Percentiles rank a stretch among this genome's conserved stretches.
phyloP scores from a whole-genome alignment of 2,329 filamentous ascomycete species.

The Pleurostoma richardsiae region DNA sequence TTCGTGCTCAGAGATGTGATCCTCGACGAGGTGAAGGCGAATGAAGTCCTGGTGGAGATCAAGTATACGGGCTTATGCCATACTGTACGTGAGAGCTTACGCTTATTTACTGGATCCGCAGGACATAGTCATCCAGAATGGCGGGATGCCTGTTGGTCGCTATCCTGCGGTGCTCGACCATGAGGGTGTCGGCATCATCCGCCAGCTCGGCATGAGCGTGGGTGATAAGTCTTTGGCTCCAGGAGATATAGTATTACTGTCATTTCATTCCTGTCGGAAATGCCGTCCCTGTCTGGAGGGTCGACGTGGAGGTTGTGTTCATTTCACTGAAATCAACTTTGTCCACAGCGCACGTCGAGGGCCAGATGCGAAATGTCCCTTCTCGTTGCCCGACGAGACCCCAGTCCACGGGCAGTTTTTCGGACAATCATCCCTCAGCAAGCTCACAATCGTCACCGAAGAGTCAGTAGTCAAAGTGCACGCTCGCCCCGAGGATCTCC shows the following conservation, averaged over 20 bases:
- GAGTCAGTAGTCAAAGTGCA: constrained; percentile 16
- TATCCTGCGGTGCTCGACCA: constrained; percentile 22
- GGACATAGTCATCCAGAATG: constrained; percentile 19
- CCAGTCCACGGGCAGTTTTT: constrained; percentile 22
- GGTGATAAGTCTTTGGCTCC: constrained; percentile 15
- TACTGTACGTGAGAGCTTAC: background rate
- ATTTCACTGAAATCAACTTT: constrained; percentile 17
- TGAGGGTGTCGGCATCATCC: constrained; percentile 20
- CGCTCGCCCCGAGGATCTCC: constrained; percentile 15
- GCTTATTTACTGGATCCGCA: background rate
- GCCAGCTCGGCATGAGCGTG: constrained; percentile 18
- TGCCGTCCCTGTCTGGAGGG: constrained; percentile 21
- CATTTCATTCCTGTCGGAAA: constrained; percentile 22
- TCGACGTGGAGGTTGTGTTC: constrained; percentile 1
- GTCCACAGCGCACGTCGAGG: constrained; percentile 7
- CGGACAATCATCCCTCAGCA: constrained; percentile 22
- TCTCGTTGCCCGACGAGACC: too few species aligned
- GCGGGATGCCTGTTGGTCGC: constrained; percentile 13
- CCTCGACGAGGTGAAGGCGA: constrained; percentile 6
- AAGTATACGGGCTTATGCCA: constrained; percentile 6
- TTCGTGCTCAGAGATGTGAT: constrained; percentile 5
- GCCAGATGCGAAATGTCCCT: constrained; percentile 2
- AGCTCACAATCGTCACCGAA: constrained; percentile 16
- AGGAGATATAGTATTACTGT: constrained; percentile 28
- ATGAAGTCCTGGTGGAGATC: constrained; percentile 8